Percentiles rank a stretch among this genome's conserved stretches.
Conservation (phyloP, 2,329 filamentous ascomycete species). For the Exophiala phaeomuriformis region DNA sequence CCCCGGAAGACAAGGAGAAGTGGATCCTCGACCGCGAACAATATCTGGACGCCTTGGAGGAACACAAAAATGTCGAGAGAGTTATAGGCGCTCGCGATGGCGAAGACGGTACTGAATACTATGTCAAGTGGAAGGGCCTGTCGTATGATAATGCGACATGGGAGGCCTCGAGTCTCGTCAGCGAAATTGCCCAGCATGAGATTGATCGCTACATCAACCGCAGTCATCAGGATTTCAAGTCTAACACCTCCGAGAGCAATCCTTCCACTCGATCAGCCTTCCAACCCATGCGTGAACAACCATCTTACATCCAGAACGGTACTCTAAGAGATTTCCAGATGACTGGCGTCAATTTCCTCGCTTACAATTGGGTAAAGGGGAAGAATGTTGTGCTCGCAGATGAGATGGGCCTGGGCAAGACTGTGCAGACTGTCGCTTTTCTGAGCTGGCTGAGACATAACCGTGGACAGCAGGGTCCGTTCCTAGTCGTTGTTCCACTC, state of each 20-base stretch:
- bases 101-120: slow-evolving; percentile 78
- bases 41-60: slow-evolving; percentile 76
- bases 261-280: slow-evolving; percentile 64
- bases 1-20: slow-evolving; percentile 81
- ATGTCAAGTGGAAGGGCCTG: slow-evolving; percentile 92
- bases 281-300: slow-evolving; percentile 69
- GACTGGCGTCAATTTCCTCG: slow-evolving; percentile 87
- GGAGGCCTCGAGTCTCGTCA: slow-evolving; percentile 72
- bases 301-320: slow-evolving; percentile 74
- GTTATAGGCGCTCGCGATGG: slow-evolving; percentile 77
- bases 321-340: slow-evolving; percentile 89
- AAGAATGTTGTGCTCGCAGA: slow-evolving; percentile 97
- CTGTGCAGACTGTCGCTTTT: slow-evolving; percentile 93
- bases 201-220: slow-evolving; percentile 89
- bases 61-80: slow-evolving; percentile 87
- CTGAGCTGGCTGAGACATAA: slow-evolving; percentile 94
- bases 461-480: slow-evolving; percentile 83
- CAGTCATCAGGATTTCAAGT: slow-evolving; percentile 69
- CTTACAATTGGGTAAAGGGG: slow-evolving; percentile 87
- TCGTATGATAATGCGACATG: slow-evolving; percentile 93
- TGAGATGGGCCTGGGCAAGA: slow-evolving; percentile 98
- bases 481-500: slow-evolving; percentile 91
- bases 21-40: slow-evolving; percentile 93
- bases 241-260: slow-evolving; percentile 70
- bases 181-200: slow-evolving; percentile 71